A percentile compares a stretch with the other conserved stretches of the same genome.
Conservation (phyloP, 495 filamentous ascomycete species). For the Penicillium coprophilum region DNA sequence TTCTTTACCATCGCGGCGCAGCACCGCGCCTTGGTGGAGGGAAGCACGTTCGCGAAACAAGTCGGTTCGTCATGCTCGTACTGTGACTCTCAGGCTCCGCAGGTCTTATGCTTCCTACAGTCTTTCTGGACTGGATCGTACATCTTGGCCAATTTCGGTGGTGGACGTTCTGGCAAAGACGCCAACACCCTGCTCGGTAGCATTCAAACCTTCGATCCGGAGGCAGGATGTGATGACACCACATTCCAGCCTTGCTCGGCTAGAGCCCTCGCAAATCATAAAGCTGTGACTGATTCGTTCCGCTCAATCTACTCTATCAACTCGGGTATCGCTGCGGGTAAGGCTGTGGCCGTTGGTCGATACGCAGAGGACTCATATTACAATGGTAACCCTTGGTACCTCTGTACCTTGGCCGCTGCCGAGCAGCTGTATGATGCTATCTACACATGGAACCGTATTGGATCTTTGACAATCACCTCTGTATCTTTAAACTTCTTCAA, state of each 20-base stretch:
- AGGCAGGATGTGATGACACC: constrained; percentile 48
- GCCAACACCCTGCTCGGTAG: constrained; percentile 61
- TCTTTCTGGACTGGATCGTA: constrained; percentile 64
- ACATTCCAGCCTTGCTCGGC: constrained; percentile 64
- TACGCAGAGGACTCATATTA: constrained; percentile 71
- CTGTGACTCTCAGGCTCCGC: constrained; percentile 57
- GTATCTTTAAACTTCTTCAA: constrained; percentile 58
- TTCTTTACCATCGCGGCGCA: constrained; percentile 57
- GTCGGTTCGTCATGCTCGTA: constrained; percentile 46
- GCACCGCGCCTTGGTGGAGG: constrained; percentile 57
- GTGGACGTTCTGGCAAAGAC: constrained; percentile 58
- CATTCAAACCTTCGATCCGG: constrained; percentile 64
- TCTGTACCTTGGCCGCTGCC: constrained; percentile 62
- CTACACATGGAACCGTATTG: constrained; percentile 54
- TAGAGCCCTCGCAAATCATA: constrained; percentile 63
- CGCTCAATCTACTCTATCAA: constrained; percentile 59
- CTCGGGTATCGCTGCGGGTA: constrained; percentile 36
- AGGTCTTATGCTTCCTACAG: constrained; percentile 60
- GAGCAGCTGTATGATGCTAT: constrained; percentile 66
- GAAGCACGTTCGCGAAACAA: constrained; percentile 51
- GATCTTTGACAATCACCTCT: constrained; percentile 52
- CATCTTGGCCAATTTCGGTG: constrained; percentile 53
- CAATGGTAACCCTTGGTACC: constrained; percentile 67
- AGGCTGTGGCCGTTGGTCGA: constrained; percentile 64
- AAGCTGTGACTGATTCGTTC: constrained; percentile 63